Conservation (phyloP, 768 basidiomycete genomes). For the Naematelia encephala region DNA sequence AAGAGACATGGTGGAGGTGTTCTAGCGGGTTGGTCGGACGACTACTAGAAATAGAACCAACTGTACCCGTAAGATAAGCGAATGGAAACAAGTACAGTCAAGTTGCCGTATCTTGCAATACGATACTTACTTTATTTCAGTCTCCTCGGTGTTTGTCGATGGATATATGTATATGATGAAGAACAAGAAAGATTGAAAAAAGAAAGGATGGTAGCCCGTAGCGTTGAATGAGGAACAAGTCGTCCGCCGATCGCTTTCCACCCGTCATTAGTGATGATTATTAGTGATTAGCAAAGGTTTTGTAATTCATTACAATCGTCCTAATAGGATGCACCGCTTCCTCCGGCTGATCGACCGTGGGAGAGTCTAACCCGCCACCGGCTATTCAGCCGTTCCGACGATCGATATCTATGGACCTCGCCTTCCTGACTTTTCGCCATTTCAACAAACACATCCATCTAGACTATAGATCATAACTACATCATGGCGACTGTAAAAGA, state of each 20-base stretch:
- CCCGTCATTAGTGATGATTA: neutral
- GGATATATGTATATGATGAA: no score
- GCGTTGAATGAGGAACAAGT: neutral
- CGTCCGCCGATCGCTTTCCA: neutral
- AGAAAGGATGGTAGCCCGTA: no score
- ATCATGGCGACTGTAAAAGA: conserved; percentile 38
- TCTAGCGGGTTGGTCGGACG: neutral
- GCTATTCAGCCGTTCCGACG: neutral
- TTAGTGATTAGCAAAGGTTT: neutral
- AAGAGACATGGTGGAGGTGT: conserved; percentile 36
- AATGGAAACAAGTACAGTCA: neutral
- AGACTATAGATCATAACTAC: neutral
- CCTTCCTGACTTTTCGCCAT: no score
- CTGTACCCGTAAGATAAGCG: neutral
- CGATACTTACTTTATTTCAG: no score
- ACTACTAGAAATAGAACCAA: neutral
- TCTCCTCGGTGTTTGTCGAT: no score
- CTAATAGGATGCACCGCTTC: no score
- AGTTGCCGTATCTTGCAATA: no score
- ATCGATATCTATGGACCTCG: neutral
- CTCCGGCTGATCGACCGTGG: neutral
- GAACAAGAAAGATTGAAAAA: no score
- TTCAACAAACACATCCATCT: no score
- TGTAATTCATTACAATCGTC: neutral
- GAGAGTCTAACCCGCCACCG: neutral